Percentiles rank a stretch among this genome's conserved stretches.
These are phyloP conservation scores for Fusarium setosum DNA, from an alignment of 2,329 filamentous ascomycete genomes.

Conservation along the genomic window DNA sequence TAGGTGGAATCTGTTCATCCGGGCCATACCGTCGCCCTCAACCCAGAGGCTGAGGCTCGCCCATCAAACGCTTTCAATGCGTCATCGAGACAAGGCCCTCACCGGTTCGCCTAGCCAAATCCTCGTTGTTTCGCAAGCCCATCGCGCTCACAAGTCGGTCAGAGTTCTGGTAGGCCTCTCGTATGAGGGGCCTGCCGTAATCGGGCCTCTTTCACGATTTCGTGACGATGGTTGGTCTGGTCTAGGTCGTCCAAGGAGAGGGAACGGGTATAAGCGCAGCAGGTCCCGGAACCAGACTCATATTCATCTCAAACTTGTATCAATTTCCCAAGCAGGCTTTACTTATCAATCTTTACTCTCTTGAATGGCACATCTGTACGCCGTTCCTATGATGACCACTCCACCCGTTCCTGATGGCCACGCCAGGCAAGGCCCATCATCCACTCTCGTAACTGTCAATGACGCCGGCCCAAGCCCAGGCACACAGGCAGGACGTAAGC, in stretches of 20 bases:
- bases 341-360: background rate
- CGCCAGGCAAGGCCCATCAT: background rate
- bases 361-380: background rate
- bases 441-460: background rate
- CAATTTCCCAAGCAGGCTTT: background rate
- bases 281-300: background rate
- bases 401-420: background rate
- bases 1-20: too few species aligned
- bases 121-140: background rate
- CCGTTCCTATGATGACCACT: background rate
- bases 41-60: background rate
- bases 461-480: background rate
- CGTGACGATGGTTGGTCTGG: background rate
- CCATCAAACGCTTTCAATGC: background rate
- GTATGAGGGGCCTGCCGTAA: background rate
- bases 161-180: background rate
- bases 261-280: background rate
- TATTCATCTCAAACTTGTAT: background rate
- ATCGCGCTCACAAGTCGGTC: background rate
- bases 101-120: background rate
- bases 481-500: constrained; percentile 36
- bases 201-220: too few species aligned
- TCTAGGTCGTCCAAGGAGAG: background rate
- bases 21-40: background rate
- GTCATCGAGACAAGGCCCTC: background rate